phyloP scores from a whole-genome alignment of 2,329 filamentous ascomycete species.

The Xylariomycetidae sp. region DNA sequence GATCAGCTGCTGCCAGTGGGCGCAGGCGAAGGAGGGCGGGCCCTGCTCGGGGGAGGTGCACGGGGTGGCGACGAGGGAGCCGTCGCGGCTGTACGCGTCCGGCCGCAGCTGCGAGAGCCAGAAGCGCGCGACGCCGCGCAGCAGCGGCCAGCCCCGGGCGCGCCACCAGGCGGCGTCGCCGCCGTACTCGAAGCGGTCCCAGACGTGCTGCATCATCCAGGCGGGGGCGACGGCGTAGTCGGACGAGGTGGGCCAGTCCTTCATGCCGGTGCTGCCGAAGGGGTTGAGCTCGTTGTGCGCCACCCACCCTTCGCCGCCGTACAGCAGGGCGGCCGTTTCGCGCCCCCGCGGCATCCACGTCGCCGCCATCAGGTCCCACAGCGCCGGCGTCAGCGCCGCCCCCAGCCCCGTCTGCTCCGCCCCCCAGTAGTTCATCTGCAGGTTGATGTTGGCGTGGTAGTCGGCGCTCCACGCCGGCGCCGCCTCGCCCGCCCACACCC shows the following conservation, averaged over 20 bases:
- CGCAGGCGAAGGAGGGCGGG: constrained; percentile 46
- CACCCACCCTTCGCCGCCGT: constrained; percentile 49
- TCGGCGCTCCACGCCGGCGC: constrained; percentile 45
- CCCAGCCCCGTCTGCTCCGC: constrained; percentile 46
- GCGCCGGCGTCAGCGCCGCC: constrained; percentile 32
- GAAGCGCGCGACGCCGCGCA: constrained; percentile 49
- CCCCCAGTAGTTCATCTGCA: constrained; percentile 58
- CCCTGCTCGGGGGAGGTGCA: constrained; percentile 55
- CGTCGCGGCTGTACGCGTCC: constrained; percentile 44
- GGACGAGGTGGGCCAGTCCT: constrained; percentile 25
- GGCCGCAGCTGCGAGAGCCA: constrained; percentile 48
- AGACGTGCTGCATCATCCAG: constrained; percentile 57
- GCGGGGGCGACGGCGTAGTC: constrained; percentile 41
- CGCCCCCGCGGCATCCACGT: constrained; percentile 48
- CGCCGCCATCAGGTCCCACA: constrained; percentile 48
- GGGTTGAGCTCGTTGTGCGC: constrained; percentile 53
- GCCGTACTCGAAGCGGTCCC: constrained; percentile 51
- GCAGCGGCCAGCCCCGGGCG: constrained; percentile 43
- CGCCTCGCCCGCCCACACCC: constrained; percentile 43
- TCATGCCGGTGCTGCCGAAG: constrained; percentile 46
- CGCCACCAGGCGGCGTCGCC: constrained; percentile 48
- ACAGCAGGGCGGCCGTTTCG: constrained; percentile 47
- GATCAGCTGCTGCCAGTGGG: constrained; percentile 48
- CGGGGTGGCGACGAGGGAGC: constrained; percentile 48
- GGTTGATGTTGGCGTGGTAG: constrained; percentile 53